These are phyloP conservation scores for Backusella macrospora DNA, from an alignment of 192 early-diverging fungal species.

Conservation along the genomic window DNA sequence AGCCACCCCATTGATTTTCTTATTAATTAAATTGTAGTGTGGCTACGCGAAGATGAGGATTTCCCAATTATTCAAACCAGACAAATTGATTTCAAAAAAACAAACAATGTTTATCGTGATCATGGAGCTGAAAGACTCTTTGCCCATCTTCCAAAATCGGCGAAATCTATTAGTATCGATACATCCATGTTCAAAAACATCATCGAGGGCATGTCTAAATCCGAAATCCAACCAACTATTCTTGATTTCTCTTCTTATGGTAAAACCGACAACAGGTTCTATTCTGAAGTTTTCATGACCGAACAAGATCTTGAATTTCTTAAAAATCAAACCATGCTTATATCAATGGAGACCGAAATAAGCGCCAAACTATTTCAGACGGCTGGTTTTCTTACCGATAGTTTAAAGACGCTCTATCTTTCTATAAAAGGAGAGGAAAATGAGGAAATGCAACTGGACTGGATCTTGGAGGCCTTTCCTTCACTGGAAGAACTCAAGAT, in stretches of 20 bases:
- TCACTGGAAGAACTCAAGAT: background rate
- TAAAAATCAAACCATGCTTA: background rate
- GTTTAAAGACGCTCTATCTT: background rate
- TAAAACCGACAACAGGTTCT: background rate
- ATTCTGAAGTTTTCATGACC: background rate
- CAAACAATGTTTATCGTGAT: background rate
- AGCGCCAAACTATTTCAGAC: background rate
- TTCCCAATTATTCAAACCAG: background rate
- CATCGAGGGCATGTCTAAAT: background rate
- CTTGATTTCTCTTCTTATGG: background rate
- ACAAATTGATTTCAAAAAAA: background rate
- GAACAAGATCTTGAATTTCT: background rate
- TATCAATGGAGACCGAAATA: background rate
- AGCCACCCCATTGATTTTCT: no score
- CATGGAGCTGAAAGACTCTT: background rate
- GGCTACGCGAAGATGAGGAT: background rate
- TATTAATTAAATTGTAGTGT: background rate
- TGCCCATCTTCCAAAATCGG: background rate
- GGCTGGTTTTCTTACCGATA: background rate
- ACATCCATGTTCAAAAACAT: slow-evolving; percentile 1
- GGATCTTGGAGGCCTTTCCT: background rate
- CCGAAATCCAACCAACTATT: background rate
- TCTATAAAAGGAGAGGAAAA: background rate
- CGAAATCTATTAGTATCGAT: background rate
- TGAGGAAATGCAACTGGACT: background rate